Conservation (phyloP, 306 rosid genomes). For the Quercus agrifolia region DNA sequence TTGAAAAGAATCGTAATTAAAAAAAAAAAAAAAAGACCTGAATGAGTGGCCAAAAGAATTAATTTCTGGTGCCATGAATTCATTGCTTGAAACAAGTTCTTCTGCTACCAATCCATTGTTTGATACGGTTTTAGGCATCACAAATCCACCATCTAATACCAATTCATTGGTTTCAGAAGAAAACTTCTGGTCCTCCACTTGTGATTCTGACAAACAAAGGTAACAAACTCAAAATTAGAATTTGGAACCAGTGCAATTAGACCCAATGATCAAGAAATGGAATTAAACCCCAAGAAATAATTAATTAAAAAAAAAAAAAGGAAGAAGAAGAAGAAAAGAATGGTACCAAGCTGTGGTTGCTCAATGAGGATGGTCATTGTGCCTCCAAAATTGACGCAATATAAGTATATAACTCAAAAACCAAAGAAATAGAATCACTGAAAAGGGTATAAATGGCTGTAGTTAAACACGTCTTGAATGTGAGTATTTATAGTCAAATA, state of each 20-base stretch:
- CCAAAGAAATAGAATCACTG: not conserved
- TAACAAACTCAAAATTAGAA: not conserved
- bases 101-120: constrained; percentile 20
- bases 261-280: not conserved
- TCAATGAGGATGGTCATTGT: constrained; percentile 58
- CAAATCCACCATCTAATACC: constrained; percentile 59
- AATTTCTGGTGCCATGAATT: constrained; percentile 48
- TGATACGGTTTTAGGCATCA: constrained; percentile 25
- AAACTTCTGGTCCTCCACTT: constrained; percentile 25
- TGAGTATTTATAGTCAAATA: constrained; percentile 27
- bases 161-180: constrained; percentile 37
- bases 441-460: not conserved
- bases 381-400: not conserved
- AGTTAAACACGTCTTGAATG: not conserved
- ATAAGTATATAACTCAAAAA: not conserved
- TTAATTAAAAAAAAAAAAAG: not conserved
- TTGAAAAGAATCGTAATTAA: not conserved
- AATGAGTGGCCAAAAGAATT: constrained; percentile 72
- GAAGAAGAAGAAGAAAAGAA: not conserved
- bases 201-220: constrained; percentile 22
- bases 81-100: constrained; percentile 14
- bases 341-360: constrained; percentile 44
- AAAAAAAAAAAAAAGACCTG: constrained; percentile 33
- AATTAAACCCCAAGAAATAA: no score
- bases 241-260: not conserved